These are phyloP conservation scores for Cichorium intybus DNA, from an alignment of 140 eudicot genomes.

Conservation along the genomic window DNA sequence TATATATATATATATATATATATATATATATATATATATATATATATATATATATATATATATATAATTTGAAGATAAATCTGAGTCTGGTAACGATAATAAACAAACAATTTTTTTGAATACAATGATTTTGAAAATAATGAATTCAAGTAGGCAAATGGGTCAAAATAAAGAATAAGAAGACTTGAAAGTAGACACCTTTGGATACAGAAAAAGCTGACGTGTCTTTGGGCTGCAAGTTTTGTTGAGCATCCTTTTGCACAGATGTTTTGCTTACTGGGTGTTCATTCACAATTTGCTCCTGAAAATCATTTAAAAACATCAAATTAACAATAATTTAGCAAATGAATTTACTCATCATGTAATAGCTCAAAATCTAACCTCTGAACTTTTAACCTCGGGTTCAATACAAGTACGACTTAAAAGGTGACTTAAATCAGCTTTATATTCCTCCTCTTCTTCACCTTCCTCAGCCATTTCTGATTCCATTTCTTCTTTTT, in stretches of 20 bases:
- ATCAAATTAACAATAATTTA: not conserved
- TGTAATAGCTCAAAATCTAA: conserved; percentile 15
- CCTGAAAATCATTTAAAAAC: conserved; percentile 3
- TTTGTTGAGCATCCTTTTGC: conserved; percentile 20
- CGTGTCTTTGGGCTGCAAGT: conserved; percentile 50
- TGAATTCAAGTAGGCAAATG: not conserved
- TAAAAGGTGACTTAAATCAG: conserved; percentile 25
- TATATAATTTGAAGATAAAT: conserved; percentile 15
- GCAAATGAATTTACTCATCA: conserved; percentile 3
- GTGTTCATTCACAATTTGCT: conserved; percentile 14
- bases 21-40: too few relatives aligned
- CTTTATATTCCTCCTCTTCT: conserved; percentile 46
- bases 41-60: too few relatives aligned
- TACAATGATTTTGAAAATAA: not conserved
- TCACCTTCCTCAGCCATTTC: conserved; percentile 42
- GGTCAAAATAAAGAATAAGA: too few relatives aligned
- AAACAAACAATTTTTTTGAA: not conserved
- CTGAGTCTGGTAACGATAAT: conserved; percentile 28
- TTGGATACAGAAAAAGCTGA: conserved; percentile 30
- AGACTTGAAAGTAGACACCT: conserved; percentile 40
- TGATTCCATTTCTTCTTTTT: conserved; percentile 74
- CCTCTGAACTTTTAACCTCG: conserved; percentile 35
- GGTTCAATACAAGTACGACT: conserved; percentile 25
- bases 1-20: too few relatives aligned
- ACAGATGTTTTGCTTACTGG: conserved; percentile 11